phyloP scores from a whole-genome alignment of 768 basidiomycete species.

The Steccherinum ochraceum region DNA sequence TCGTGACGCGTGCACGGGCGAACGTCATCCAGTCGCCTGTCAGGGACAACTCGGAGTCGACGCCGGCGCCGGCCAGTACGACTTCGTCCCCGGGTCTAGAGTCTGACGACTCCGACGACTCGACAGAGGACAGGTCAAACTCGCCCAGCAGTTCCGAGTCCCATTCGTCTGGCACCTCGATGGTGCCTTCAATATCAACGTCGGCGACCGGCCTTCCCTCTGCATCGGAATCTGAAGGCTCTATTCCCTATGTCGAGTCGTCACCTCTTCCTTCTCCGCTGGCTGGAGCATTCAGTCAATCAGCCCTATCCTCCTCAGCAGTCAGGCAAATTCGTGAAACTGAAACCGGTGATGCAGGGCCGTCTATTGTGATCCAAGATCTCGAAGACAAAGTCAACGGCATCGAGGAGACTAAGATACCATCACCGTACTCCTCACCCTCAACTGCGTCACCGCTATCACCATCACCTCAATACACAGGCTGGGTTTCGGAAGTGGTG shows the following conservation, averaged over 20 bases:
- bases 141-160: conserved; percentile 20
- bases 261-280: conserved; percentile 20
- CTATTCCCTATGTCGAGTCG: conserved; percentile 11
- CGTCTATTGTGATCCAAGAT: conserved; percentile 18
- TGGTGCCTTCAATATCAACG: not conserved
- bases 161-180: conserved; percentile 6
- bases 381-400: conserved; percentile 10
- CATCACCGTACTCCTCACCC: conserved; percentile 14
- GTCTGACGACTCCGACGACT: not conserved
- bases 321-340: conserved; percentile 13
- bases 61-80: not conserved
- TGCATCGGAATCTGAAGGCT: not conserved
- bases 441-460: conserved; percentile 29
- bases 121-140: conserved; percentile 12
- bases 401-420: not conserved
- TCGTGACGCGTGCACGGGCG: conserved; percentile 17
- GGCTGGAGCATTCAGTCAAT: conserved; percentile 13
- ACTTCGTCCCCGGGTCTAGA: conserved; percentile 1
- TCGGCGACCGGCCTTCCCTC: not conserved
- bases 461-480: conserved; percentile 46
- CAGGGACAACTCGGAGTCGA: not conserved
- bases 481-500: conserved; percentile 58
- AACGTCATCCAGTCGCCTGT: conserved; percentile 8
- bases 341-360: conserved; percentile 8
- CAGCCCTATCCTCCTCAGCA: conserved; percentile 9